Evolutionary conservation across 2,329 filamentous ascomycete species (phyloP).

Genomic region (Cladorrhinum sp.): DNA sequence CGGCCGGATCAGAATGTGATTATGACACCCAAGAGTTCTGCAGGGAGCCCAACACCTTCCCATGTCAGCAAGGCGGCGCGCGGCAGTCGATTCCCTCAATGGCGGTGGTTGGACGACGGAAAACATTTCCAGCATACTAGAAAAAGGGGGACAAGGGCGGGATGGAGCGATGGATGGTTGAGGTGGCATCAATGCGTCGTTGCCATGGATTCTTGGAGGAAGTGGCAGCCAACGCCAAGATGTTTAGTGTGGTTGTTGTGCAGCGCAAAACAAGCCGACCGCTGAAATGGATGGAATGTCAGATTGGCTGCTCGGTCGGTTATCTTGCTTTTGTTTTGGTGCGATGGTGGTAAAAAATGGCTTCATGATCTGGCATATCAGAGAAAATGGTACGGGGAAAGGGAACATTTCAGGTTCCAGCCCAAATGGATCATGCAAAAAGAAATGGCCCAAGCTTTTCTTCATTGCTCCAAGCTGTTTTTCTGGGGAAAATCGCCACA

Average conservation of each 20-base stretch:
- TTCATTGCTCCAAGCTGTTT: background rate
- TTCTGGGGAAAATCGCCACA: background rate
- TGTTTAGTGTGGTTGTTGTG: background rate
- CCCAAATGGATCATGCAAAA: background rate
- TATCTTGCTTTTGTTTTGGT: background rate
- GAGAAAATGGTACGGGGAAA: background rate
- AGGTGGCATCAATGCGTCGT: background rate
- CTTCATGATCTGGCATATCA: background rate
- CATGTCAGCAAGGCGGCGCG: background rate
- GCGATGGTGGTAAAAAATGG: background rate
- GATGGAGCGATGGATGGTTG: background rate
- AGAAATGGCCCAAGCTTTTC: background rate
- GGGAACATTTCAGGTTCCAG: background rate
- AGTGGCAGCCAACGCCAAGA: background rate
- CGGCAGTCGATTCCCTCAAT: conserved; percentile 2
- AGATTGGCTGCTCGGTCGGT: background rate
- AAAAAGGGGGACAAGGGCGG: conserved; percentile 1
- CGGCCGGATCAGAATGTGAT: conserved; percentile 3
- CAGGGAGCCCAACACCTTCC: background rate
- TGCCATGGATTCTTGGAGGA: background rate
- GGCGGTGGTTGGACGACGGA: background rate
- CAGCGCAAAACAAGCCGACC: background rate
- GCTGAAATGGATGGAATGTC: background rate
- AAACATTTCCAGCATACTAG: background rate
- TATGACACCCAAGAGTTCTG: background rate